Percentiles rank a stretch among this genome's conserved stretches.
phyloP scores from a whole-genome alignment of 2,329 filamentous ascomycete species.

The Elsinoe fawcettii region DNA sequence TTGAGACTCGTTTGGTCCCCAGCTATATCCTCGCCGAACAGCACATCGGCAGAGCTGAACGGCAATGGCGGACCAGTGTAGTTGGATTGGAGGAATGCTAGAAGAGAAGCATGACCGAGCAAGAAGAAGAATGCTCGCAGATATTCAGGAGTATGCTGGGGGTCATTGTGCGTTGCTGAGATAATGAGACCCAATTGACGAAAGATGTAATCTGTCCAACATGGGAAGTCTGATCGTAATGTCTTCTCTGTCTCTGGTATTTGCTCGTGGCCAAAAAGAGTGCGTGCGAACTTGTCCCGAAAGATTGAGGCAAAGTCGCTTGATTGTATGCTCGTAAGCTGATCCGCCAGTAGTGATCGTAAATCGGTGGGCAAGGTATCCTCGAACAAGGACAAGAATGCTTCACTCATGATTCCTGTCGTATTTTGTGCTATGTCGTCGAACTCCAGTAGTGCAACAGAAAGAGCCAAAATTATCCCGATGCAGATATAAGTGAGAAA shows the following conservation, averaged over 20 bases:
- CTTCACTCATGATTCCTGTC: conserved; percentile 34
- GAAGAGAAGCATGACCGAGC: conserved; percentile 60
- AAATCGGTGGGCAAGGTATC: conserved; percentile 37
- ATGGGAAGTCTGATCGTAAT: conserved; percentile 28
- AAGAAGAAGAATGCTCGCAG: conserved; percentile 35
- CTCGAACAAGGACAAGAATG: conserved; percentile 36
- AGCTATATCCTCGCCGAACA: conserved; percentile 45
- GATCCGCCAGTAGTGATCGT: conserved; percentile 30
- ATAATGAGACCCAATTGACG: conserved; percentile 35
- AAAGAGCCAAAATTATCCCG: too few relatives aligned
- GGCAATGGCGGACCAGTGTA: conserved; percentile 78
- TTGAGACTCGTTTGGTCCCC: conserved; percentile 30
- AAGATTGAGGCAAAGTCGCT: conserved; percentile 38
- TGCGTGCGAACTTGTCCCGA: conserved; percentile 32
- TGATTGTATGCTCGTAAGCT: conserved; percentile 34
- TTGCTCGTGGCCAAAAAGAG: conserved; percentile 34
- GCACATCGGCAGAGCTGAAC: conserved; percentile 43
- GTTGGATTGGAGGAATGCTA: conserved; percentile 77
- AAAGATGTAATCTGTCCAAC: conserved; percentile 42
- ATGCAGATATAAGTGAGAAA: too few relatives aligned
- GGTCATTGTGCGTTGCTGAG: conserved; percentile 30
- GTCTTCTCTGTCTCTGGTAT: conserved; percentile 26
- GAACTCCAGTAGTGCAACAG: too few relatives aligned
- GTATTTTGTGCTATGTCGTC: not conserved
- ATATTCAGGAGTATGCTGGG: conserved; percentile 1